A percentile compares a stretch with the other conserved stretches of the same genome.
phyloP scores from a whole-genome alignment of 768 basidiomycete species.

The Russula sp. region DNA sequence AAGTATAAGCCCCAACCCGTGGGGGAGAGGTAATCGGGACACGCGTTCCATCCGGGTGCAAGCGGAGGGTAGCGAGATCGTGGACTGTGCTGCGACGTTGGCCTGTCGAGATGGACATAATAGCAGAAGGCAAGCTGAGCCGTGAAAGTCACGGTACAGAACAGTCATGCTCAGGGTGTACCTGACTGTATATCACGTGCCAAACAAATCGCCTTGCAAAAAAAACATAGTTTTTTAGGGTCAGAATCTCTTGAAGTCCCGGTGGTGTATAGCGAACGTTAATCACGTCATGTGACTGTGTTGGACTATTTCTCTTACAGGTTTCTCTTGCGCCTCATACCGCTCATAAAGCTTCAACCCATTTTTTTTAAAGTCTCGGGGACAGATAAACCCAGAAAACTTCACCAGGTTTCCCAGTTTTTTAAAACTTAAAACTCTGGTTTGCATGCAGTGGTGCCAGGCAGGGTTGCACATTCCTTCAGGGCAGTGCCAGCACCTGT shows the following conservation, averaged over 20 bases:
- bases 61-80: constrained; percentile 57
- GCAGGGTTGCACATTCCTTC: background rate
- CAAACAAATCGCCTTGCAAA: too few species aligned
- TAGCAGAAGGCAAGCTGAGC: background rate
- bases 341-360: background rate
- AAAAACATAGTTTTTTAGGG: too few species aligned
- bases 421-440: background rate
- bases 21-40: constrained; percentile 35
- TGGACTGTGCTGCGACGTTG: constrained; percentile 49
- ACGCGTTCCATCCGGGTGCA: constrained; percentile 60
- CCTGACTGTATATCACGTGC: too few species aligned
- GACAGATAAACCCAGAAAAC: background rate
- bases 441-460: background rate
- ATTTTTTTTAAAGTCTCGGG: too few species aligned
- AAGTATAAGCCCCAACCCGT: constrained; percentile 32
- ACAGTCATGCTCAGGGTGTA: too few species aligned
- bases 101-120: background rate
- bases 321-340: background rate
- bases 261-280: too few species aligned
- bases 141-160: too few species aligned
- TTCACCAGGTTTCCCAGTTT: background rate
- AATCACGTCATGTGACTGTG: too few species aligned
- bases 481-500: background rate
- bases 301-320: too few species aligned
- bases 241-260: too few species aligned